These are phyloP conservation scores for Corinectria fuckeliana DNA, from an alignment of 2,329 filamentous ascomycete species.

Conservation along the genomic window DNA sequence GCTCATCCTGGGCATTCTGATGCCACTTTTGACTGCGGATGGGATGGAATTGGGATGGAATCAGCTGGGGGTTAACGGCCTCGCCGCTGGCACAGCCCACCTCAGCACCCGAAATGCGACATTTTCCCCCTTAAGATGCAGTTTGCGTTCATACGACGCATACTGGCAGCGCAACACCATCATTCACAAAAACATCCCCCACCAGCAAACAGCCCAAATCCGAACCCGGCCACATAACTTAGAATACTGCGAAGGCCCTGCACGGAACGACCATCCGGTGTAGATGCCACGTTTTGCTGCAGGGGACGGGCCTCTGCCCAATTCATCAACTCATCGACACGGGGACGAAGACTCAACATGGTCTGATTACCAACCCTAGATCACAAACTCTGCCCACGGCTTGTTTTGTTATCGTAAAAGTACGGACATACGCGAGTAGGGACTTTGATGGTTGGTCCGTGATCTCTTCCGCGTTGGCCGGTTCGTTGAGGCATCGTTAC, in stretches of 20 bases:
- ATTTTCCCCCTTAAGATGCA: slow-evolving; percentile 20
- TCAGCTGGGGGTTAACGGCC: slow-evolving; percentile 14
- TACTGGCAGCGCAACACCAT: slow-evolving; percentile 16
- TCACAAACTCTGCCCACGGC: slow-evolving; percentile 23
- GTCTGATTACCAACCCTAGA: slow-evolving; percentile 27
- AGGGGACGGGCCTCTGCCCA: slow-evolving; percentile 18
- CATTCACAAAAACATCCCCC: slow-evolving; percentile 19
- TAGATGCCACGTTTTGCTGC: slow-evolving; percentile 23
- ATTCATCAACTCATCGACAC: slow-evolving; percentile 23
- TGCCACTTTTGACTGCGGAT: slow-evolving; percentile 26
- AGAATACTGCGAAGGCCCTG: slow-evolving; percentile 24
- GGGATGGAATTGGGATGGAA: slow-evolving; percentile 24
- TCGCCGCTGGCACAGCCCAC: slow-evolving; percentile 24
- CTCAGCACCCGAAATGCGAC: slow-evolving; percentile 25
- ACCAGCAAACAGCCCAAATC: slow-evolving; percentile 21
- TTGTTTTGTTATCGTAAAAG: slow-evolving; percentile 30
- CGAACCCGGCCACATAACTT: slow-evolving; percentile 25
- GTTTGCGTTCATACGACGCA: slow-evolving; percentile 14
- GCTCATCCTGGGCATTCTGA: slow-evolving; percentile 26
- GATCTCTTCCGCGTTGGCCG: slow-evolving; percentile 27
- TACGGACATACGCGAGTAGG: slow-evolving; percentile 15
- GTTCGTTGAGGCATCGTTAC: slow-evolving; percentile 18
- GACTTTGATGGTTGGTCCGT: slow-evolving; percentile 19
- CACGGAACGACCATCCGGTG: slow-evolving; percentile 18
- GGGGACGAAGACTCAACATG: slow-evolving; percentile 20